These are phyloP conservation scores for Gentiana straminea DNA, from an alignment of 257 asterid species.

Conservation along the genomic window DNA sequence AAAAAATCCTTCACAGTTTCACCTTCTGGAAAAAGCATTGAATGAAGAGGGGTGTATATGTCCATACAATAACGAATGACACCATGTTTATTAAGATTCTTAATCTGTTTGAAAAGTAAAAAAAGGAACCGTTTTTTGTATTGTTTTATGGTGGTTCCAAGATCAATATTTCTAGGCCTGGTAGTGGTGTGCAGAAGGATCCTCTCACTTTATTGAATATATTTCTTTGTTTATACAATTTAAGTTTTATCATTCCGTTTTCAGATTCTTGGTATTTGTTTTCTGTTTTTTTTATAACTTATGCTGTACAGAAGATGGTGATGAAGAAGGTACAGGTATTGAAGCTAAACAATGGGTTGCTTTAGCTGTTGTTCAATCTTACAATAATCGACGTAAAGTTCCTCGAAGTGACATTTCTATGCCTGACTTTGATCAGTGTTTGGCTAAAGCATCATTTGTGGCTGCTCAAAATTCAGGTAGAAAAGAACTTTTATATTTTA, in stretches of 20 bases:
- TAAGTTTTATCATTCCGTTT: conserved; percentile 13
- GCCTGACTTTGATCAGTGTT: conserved; percentile 64
- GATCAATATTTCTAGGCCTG: no score
- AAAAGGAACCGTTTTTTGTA: no score
- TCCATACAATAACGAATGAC: no score
- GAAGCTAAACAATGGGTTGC: conserved; percentile 66
- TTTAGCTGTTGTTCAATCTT: conserved; percentile 86
- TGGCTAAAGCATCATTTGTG: conserved; percentile 71
- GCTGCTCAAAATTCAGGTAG: conserved; percentile 79
- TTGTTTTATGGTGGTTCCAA: no score
- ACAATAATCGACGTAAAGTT: conserved; percentile 66
- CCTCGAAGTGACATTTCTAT: conserved; percentile 70
- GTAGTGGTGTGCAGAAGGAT: no score
- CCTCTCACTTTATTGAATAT: no score
- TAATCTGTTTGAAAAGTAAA: no score
- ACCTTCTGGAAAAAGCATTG: no score
- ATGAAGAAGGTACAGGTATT: conserved; percentile 23
- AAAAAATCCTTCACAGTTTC: no score
- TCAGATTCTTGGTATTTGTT: not conserved
- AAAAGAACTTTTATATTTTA: no score
- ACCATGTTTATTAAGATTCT: no score
- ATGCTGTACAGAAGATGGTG: conserved; percentile 38
- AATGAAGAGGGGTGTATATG: no score
- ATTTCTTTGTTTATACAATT: not conserved
- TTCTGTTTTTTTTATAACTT: conserved; percentile 2